Conservation (phyloP, 768 basidiomycete species). For the Pholiota conissans region DNA sequence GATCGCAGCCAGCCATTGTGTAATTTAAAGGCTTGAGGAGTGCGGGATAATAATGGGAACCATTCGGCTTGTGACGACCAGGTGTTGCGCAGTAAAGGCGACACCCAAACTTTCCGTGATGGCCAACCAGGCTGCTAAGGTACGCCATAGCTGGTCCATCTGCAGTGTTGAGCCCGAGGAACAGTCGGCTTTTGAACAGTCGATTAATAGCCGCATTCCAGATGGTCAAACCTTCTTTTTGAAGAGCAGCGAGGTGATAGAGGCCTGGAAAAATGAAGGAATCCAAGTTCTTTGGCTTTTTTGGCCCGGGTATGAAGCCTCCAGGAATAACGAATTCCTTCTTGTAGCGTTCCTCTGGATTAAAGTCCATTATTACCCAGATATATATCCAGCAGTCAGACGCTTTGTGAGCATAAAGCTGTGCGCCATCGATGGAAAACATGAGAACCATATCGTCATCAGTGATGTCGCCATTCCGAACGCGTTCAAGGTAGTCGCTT, state of each 20-base stretch:
- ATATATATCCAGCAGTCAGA: slow-evolving; percentile 35
- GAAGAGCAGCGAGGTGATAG: not conserved
- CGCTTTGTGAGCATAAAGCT: too few relatives aligned
- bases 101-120: slow-evolving; percentile 31
- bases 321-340: slow-evolving; percentile 13
- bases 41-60: slow-evolving; percentile 30
- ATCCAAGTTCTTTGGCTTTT: not conserved
- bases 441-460: slow-evolving; percentile 31
- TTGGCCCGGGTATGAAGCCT: not conserved
- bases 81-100: slow-evolving; percentile 25
- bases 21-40: slow-evolving; percentile 23
- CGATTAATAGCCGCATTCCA: not conserved
- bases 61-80: slow-evolving; percentile 25
- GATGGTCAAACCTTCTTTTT: not conserved
- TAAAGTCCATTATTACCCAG: slow-evolving; percentile 34
- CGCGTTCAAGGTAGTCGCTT: slow-evolving; percentile 19
- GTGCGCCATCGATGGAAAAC: slow-evolving; percentile 39
- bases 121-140: slow-evolving; percentile 27
- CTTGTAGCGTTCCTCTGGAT: slow-evolving; percentile 23
- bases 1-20: not conserved
- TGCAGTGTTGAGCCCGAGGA: slow-evolving; percentile 9
- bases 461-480: slow-evolving; percentile 16
- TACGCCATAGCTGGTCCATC: slow-evolving; percentile 26
- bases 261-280: not conserved
- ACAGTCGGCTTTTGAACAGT: not conserved